These are phyloP conservation scores for Podila verticillata DNA, from an alignment of 192 early-diverging fungal genomes.

Conservation along the genomic window DNA sequence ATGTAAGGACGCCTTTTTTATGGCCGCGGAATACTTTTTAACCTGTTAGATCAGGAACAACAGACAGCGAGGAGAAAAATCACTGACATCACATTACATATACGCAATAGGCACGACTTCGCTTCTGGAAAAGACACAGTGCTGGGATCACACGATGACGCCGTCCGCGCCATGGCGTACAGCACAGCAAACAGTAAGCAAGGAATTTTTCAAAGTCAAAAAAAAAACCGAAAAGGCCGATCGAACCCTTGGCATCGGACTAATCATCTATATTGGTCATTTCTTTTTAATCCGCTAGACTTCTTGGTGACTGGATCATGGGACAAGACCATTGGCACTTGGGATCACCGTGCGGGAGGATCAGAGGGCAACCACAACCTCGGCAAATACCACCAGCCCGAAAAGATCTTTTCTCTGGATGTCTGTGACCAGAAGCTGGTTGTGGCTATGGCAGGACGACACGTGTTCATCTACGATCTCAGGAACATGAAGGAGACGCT, in stretches of 20 bases:
- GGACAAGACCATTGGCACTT: constrained; percentile 87
- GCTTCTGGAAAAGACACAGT: constrained; percentile 60
- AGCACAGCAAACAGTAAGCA: constrained; percentile 56
- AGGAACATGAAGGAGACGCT: constrained; percentile 80
- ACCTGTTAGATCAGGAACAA: neutral
- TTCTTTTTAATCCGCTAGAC: constrained; percentile 42
- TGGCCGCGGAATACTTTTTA: neutral
- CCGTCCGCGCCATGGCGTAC: constrained; percentile 76
- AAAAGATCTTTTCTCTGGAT: constrained; percentile 91
- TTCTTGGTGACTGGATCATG: constrained; percentile 88
- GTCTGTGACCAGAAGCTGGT: constrained; percentile 74
- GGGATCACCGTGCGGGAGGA: constrained; percentile 71
- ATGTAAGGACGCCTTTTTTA: constrained; percentile 50
- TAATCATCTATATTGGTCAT: constrained; percentile 6
- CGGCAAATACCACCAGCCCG: constrained; percentile 64
- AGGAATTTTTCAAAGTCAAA: too few species aligned
- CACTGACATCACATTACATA: neutral
- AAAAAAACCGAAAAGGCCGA: neutral
- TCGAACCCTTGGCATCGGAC: neutral
- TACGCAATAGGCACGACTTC: constrained; percentile 67
- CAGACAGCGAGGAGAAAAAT: neutral
- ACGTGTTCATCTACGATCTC: constrained; percentile 86
- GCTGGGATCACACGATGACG: constrained; percentile 85
- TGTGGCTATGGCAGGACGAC: constrained; percentile 84
- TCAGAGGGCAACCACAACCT: constrained; percentile 23